These are phyloP conservation scores for Phytophthora hibernalis DNA, from an alignment of 352 stramenopile species.

Conservation along the genomic window DNA sequence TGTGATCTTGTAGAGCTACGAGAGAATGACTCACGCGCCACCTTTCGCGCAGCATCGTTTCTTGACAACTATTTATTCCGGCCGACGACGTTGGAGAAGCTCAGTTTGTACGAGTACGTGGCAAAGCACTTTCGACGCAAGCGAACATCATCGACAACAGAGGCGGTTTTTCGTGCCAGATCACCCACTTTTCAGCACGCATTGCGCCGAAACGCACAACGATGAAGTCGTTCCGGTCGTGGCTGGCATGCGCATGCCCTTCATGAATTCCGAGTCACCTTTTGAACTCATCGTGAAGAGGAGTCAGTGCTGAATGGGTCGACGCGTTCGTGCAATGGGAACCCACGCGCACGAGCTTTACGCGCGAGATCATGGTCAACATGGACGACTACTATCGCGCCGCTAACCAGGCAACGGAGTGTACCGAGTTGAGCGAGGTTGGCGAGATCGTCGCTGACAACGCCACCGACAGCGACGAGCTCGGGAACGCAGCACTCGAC, in stretches of 20 bases:
- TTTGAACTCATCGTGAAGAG: background rate
- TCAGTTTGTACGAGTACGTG: background rate
- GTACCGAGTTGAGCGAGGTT: too few relatives aligned
- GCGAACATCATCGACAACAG: background rate
- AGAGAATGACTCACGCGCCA: background rate
- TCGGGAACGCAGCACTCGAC: too few relatives aligned
- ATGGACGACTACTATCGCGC: conserved; percentile 15
- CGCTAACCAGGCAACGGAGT: conserved; percentile 6
- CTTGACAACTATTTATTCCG: too few relatives aligned
- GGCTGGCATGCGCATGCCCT: too few relatives aligned
- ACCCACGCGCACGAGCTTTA: conserved; percentile 4
- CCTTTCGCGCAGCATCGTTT: background rate
- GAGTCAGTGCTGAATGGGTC: background rate
- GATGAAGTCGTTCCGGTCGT: background rate
- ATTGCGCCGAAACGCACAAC: background rate
- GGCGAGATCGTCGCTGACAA: too few relatives aligned
- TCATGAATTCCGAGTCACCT: background rate
- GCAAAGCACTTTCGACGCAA: background rate
- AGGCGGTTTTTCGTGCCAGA: background rate
- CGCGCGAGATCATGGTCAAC: conserved; percentile 14
- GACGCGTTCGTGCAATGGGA: background rate
- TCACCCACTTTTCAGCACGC: background rate
- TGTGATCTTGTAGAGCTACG: background rate
- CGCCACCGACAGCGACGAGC: too few relatives aligned
- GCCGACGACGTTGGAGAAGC: background rate